Conservation (phyloP, 768 basidiomycete species). For the Tricholoma terreum region DNA sequence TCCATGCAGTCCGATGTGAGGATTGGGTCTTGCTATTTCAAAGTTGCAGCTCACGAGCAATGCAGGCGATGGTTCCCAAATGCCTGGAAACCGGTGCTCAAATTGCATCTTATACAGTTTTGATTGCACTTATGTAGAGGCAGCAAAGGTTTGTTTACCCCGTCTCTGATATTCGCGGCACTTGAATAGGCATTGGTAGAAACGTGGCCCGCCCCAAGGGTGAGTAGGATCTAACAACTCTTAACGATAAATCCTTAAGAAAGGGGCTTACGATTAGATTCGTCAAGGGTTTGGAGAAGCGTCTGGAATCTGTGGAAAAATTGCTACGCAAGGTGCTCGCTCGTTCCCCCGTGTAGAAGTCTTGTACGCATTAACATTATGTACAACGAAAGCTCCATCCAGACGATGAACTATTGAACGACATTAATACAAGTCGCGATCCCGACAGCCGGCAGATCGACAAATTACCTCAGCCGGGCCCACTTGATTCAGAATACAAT, state of each 20-base stretch:
- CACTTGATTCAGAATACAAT: background rate
- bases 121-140: slow-evolving; percentile 68
- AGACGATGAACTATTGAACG: slow-evolving; percentile 57
- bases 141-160: slow-evolving; percentile 53
- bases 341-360: background rate
- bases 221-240: slow-evolving; percentile 20
- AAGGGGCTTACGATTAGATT: slow-evolving; percentile 32
- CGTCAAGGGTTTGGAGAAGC: slow-evolving; percentile 59
- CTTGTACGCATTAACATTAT: background rate
- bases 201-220: slow-evolving; percentile 65
- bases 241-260: background rate
- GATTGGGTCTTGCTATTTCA: background rate
- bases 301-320: slow-evolving; percentile 59
- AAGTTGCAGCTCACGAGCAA: background rate
- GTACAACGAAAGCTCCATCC: slow-evolving; percentile 52
- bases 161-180: background rate
- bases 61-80: slow-evolving; percentile 68
- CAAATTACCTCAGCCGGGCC: background rate
- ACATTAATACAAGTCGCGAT: slow-evolving; percentile 38
- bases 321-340: slow-evolving; percentile 40
- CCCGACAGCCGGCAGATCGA: slow-evolving; percentile 12
- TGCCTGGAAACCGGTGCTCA: slow-evolving; percentile 62
- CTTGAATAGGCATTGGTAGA: slow-evolving; percentile 23
- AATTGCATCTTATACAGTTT: slow-evolving; percentile 64
- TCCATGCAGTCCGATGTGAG: slow-evolving; percentile 60